Base-by-base conservation (phyloP, 176 grass and related monocot species). In the Eremochloa ophiuroides region DNA sequence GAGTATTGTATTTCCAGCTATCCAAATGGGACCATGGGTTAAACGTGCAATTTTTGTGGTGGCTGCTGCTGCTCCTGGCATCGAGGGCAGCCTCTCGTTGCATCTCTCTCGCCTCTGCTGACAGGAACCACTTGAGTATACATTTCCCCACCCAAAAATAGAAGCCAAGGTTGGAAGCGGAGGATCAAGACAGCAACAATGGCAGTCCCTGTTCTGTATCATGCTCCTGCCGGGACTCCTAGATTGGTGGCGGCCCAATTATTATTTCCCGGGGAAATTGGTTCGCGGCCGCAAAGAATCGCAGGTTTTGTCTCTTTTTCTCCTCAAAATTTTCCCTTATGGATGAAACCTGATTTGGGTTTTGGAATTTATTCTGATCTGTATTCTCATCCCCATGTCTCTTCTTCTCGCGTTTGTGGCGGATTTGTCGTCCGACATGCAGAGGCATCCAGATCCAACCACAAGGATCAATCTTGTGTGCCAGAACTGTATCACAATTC, bases 81-180 rank as follows among this genome's bases (percentile, higher is more conserved):
- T 68, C 7, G 63, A 39, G 77, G 63, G 30, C 64, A 37, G 66
- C 77, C 77, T 37, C 77, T 51, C 35, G 62, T 80, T 37, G 22
- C 26, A 7, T 73, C 71, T 74, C 71, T 53, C 71, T 33, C 29
- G 14, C 22, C 13, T 50, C 18, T 79, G 6, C 61, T n/a, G 13
- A 4, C 30, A 53, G 31, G 62, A 37, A 25, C 10, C 22, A 53
- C 44, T 66, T 48, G 46, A 37, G 72, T 51, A 56, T 38, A 50
- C 72, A 75, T 58, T 23, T 31, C 48, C 72, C 48, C 11, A 67
- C 43, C 77, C 77, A 80, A 80, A 80, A 68, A 80, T 80, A 80
- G 77, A 48, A 69, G 63, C 39, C 22, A 55, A 44, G 63, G 31
- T 37, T 53, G 44, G 62, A 26, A 27, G 31, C 44, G 77, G 66